A percentile compares a stretch with the other conserved stretches of the same genome.
phyloP scores from a whole-genome alignment of 1,284 basidiomycete species.

The Bondarzewia mesenterica region DNA sequence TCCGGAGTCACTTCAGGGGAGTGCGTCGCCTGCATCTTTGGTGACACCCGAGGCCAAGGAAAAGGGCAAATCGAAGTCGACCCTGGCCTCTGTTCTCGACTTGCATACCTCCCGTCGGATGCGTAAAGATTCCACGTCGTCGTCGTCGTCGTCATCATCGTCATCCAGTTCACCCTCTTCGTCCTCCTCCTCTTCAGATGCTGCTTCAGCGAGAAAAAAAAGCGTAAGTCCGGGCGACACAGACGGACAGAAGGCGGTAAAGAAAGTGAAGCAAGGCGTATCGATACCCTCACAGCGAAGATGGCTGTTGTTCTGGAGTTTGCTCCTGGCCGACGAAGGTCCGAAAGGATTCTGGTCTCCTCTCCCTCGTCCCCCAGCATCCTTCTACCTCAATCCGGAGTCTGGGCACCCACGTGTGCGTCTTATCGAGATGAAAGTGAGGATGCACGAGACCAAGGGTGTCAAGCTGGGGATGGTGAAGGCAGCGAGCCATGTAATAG shows the following conservation, averaged over 20 bases:
- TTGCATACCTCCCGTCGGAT: conserved; percentile 66
- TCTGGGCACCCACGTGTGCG: conserved; percentile 23
- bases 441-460: conserved; percentile 47
- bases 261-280: conserved; percentile 54
- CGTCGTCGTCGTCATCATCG: conserved; percentile 5
- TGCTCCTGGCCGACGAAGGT: conserved; percentile 47
- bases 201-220: too few species aligned
- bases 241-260: conserved; percentile 12
- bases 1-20: too few species aligned
- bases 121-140: conserved; percentile 30
- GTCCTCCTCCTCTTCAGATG: neutral
- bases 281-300: conserved; percentile 71
- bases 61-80: neutral
- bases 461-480: conserved; percentile 44
- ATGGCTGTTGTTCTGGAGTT: conserved; percentile 68
- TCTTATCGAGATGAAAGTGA: conserved; percentile 44
- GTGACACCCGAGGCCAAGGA: neutral
- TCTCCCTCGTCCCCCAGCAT: conserved; percentile 10
- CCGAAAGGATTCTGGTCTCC: conserved; percentile 40
- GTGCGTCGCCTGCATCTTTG: too few species aligned
- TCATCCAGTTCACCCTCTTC: conserved; percentile 5
- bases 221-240: too few species aligned
- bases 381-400: conserved; percentile 3
- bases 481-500: conserved; percentile 46
- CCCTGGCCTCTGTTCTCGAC: conserved; percentile 50